Percentiles rank a stretch among this genome's conserved stretches.
Conservation (phyloP, 2,329 filamentous ascomycete genomes). For the Colletotrichum orchidophilum region DNA sequence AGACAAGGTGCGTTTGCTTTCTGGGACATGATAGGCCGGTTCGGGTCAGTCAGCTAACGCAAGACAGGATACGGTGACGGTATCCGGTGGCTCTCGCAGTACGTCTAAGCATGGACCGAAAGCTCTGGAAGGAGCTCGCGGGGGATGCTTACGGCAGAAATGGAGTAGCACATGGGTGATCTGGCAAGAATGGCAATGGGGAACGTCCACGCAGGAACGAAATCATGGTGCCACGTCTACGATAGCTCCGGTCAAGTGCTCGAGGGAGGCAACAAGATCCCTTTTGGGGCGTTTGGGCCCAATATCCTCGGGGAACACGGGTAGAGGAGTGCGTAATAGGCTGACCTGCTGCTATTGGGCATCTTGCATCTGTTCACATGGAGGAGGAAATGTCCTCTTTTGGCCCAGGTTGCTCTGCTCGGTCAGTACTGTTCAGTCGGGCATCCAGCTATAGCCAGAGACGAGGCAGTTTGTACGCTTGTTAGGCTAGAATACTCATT, state of each 20-base stretch:
- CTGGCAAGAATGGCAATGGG: conserved; percentile 15
- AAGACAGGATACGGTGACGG: conserved; percentile 81
- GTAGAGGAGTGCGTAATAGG: conserved; percentile 22
- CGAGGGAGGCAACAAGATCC: neutral
- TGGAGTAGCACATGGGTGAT: conserved; percentile 14
- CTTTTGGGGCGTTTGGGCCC: neutral
- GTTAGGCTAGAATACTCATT: conserved; percentile 26
- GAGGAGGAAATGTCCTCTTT: neutral
- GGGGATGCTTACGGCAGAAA: conserved; percentile 25
- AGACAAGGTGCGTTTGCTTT: conserved; percentile 74
- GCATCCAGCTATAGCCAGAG: conserved; percentile 15
- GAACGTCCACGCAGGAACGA: conserved; percentile 16
- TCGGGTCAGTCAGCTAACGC: conserved; percentile 30
- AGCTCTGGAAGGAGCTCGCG: conserved; percentile 11
- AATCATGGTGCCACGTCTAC: conserved; percentile 23
- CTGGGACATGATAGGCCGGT: neutral
- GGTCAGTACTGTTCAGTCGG: neutral
- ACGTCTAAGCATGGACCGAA: conserved; percentile 68
- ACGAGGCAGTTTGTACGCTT: conserved; percentile 27
- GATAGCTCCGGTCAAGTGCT: conserved; percentile 16
- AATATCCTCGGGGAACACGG: conserved; percentile 1
- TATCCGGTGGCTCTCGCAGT: conserved; percentile 92
- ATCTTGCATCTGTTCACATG: neutral
- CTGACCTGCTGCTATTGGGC: conserved; percentile 8
- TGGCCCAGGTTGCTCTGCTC: neutral